phyloP scores from a whole-genome alignment of 1,139 yeast species.

The Geotrichum cucujoidarum region DNA sequence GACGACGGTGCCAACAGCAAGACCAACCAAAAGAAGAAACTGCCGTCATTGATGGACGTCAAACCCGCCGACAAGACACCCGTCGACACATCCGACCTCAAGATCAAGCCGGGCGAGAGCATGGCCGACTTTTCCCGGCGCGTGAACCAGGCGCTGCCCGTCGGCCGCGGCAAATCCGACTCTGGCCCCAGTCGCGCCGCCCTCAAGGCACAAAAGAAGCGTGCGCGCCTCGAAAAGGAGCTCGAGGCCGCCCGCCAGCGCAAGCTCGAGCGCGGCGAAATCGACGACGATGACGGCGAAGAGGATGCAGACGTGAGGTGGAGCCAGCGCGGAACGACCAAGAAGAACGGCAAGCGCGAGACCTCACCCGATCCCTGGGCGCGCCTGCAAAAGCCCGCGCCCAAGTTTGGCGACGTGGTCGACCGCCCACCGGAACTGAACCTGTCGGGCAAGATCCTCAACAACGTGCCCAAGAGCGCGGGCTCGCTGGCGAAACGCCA shows the following conservation, averaged over 20 bases:
- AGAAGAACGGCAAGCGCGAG: conserved; percentile 29
- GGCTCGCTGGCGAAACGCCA: conserved; percentile 40
- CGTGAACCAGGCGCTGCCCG: conserved; percentile 40
- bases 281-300: conserved; percentile 21
- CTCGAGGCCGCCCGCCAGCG: conserved; percentile 15
- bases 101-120: conserved; percentile 35
- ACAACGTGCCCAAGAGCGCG: conserved; percentile 40
- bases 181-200: conserved; percentile 18
- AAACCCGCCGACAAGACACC: background rate
- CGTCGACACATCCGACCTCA: conserved; percentile 20
- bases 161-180: conserved; percentile 31
- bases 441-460: conserved; percentile 30
- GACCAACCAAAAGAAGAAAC: conserved; percentile 7
- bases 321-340: conserved; percentile 13
- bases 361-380: conserved; percentile 42
- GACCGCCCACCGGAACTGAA: conserved; percentile 41
- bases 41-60: background rate
- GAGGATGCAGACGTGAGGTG: conserved; percentile 28
- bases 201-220: conserved; percentile 2
- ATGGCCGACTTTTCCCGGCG: conserved; percentile 38
- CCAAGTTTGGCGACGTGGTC: conserved; percentile 42
- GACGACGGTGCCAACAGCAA: conserved; percentile 7
- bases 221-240: conserved; percentile 9
- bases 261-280: conserved; percentile 19
- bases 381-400: conserved; percentile 30